Conservation (phyloP, 1,284 basidiomycete genomes). For the Sporisorium sorghi region DNA sequence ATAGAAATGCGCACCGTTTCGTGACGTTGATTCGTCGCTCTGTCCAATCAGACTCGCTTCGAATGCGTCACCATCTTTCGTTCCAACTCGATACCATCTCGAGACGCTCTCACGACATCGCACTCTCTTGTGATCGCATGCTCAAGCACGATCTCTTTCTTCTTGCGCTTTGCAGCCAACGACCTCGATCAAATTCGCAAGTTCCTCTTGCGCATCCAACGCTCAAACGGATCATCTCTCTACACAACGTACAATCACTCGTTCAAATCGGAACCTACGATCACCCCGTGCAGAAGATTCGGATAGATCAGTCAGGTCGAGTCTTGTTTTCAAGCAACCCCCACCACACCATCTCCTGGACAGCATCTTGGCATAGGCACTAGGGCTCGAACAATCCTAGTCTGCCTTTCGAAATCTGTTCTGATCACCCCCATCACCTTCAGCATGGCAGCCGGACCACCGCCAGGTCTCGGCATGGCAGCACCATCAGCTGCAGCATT, state of each 20-base stretch:
- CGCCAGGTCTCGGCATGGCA: conserved; percentile 49
- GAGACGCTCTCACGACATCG: neutral
- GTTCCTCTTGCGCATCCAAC: neutral
- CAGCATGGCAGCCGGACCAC: conserved; percentile 50
- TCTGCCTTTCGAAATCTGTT: conserved; percentile 16
- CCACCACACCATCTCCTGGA: conserved; percentile 2
- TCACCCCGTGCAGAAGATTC: neutral
- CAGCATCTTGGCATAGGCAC: conserved; percentile 26
- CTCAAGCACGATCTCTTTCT: neutral
- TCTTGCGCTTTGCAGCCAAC: neutral
- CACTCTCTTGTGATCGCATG: conserved; percentile 2
- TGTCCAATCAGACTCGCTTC: conserved; percentile 7
- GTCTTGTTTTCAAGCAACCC: neutral
- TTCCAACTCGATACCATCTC: conserved; percentile 1
- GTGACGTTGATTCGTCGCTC: too few relatives aligned
- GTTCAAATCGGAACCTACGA: neutral
- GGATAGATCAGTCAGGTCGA: neutral
- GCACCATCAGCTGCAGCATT: conserved; percentile 44
- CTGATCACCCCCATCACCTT: neutral
- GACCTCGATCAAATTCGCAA: too few relatives aligned
- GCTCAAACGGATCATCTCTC: neutral
- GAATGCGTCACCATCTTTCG: neutral
- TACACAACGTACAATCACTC: too few relatives aligned
- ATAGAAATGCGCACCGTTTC: too few relatives aligned
- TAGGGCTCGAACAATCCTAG: conserved; percentile 24